A percentile compares a stretch with the other conserved stretches of the same genome.
phyloP scores from a whole-genome alignment of 2,329 filamentous ascomycete species.

The Ophiostoma montium region DNA sequence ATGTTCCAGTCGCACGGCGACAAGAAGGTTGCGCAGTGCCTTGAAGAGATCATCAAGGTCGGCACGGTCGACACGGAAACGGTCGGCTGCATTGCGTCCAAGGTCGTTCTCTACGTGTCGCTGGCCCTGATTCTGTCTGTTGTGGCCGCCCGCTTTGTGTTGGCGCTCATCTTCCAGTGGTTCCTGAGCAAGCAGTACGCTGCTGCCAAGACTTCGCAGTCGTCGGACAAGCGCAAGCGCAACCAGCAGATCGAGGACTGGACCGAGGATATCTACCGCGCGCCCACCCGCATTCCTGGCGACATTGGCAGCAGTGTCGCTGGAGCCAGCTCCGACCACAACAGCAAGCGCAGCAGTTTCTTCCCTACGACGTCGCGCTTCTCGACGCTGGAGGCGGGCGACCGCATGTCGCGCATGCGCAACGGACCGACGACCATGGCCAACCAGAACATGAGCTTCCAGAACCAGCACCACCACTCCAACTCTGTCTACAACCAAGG shows the following conservation, averaged over 20 bases:
- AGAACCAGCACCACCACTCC: slow-evolving; percentile 54
- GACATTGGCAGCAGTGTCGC: slow-evolving; percentile 53
- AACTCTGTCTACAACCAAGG: slow-evolving; percentile 56
- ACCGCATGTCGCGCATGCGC: slow-evolving; percentile 37
- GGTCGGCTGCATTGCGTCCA: slow-evolving; percentile 91
- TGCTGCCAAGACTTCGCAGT: slow-evolving; percentile 71
- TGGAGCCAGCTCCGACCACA: slow-evolving; percentile 45
- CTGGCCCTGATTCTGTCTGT: slow-evolving; percentile 84
- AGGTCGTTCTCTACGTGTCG: slow-evolving; percentile 91
- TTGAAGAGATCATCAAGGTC: slow-evolving; percentile 89
- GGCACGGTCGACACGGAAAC: slow-evolving; percentile 92
- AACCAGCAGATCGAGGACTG: slow-evolving; percentile 94
- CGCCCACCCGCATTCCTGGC: slow-evolving; percentile 66
- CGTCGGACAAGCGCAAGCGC: slow-evolving; percentile 66
- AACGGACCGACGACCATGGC: slow-evolving; percentile 82
- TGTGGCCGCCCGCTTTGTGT: slow-evolving; percentile 70
- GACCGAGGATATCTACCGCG: slow-evolving; percentile 93
- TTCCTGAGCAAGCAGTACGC: slow-evolving; percentile 80
- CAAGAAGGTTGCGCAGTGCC: slow-evolving; percentile 72
- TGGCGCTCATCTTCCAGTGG: slow-evolving; percentile 91
- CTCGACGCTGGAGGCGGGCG: slow-evolving; percentile 73
- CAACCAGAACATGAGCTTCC: slow-evolving; percentile 54
- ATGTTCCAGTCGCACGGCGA: slow-evolving; percentile 67
- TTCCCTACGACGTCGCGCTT: slow-evolving; percentile 90
- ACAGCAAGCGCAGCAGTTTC: slow-evolving; percentile 75